Evolutionary conservation across 2,329 filamentous ascomycete genomes (phyloP).

Genomic region (Aureobasidium sp.): DNA sequence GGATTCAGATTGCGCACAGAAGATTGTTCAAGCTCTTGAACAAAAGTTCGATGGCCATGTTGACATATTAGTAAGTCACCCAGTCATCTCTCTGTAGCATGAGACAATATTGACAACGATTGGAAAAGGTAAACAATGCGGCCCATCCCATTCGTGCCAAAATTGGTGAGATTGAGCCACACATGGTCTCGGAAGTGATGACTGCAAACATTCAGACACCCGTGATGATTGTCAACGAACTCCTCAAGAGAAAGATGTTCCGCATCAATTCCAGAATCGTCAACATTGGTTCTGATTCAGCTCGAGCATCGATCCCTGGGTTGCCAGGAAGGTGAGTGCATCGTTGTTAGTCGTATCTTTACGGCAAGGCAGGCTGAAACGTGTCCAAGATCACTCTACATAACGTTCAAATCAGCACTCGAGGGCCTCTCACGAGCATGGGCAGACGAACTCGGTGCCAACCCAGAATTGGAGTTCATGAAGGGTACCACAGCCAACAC

Average conservation of each 20-base stretch:
- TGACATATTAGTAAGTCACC: constrained; percentile 21
- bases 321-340: neutral
- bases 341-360: neutral
- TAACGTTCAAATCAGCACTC: constrained; percentile 21
- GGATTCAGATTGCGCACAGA: constrained; percentile 17
- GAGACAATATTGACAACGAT: no score
- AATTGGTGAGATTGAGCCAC: constrained; percentile 16
- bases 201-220: constrained; percentile 24
- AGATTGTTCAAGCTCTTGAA: constrained; percentile 18
- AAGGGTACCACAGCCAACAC: constrained; percentile 24
- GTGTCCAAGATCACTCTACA: constrained; percentile 3
- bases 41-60: constrained; percentile 20
- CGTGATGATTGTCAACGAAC: constrained; percentile 21
- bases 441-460: constrained; percentile 23
- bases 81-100: no score
- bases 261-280: constrained; percentile 22
- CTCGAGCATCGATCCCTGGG: neutral
- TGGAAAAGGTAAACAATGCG: constrained; percentile 21
- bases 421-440: constrained; percentile 23
- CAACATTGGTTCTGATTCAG: constrained; percentile 22
- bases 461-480: constrained; percentile 24
- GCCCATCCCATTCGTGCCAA: constrained; percentile 15
- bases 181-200: constrained; percentile 20
- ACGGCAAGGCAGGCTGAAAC: neutral
- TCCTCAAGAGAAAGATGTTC: constrained; percentile 20